Evolutionary conservation across 2,329 filamentous ascomycete genomes (phyloP).

Genomic region (Lasiodiplodia citricola): DNA sequence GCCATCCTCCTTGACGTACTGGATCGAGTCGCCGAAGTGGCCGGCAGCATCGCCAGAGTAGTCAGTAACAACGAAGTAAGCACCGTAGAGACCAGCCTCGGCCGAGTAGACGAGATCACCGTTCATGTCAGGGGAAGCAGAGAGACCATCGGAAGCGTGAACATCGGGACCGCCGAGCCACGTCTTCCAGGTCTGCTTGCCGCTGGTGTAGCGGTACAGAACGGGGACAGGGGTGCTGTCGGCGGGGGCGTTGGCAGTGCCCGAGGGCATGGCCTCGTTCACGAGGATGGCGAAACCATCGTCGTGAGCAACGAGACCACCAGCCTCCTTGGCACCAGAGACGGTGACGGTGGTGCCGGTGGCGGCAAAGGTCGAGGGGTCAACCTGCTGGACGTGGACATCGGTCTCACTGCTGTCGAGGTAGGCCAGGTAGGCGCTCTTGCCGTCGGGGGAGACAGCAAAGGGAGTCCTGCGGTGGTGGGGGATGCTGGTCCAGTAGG

Average conservation of each 20-base stretch:
- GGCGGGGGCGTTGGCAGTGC: conserved; percentile 56
- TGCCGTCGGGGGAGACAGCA: conserved; percentile 64
- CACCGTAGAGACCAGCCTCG: conserved; percentile 61
- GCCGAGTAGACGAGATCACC: conserved; percentile 67
- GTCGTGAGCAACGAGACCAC: conserved; percentile 65
- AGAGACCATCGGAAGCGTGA: conserved; percentile 47
- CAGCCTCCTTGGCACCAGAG: conserved; percentile 59
- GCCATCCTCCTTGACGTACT: conserved; percentile 57
- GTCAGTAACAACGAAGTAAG: conserved; percentile 66
- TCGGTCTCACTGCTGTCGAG: conserved; percentile 61
- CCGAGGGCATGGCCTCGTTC: conserved; percentile 60
- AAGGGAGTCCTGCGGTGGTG: conserved; percentile 69
- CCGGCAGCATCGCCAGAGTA: conserved; percentile 61
- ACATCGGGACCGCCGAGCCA: conserved; percentile 64
- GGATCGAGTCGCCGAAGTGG: conserved; percentile 64
- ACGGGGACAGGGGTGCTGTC: conserved; percentile 59
- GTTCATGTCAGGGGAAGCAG: conserved; percentile 62
- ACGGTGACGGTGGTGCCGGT: conserved; percentile 60
- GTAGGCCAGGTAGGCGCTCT: conserved; percentile 65
- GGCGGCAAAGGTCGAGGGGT: conserved; percentile 60
- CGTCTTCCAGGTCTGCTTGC: conserved; percentile 63
- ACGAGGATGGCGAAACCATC: conserved; percentile 68
- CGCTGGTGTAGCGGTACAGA: conserved; percentile 64
- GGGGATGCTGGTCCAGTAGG: conserved; percentile 66
- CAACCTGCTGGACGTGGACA: conserved; percentile 63